Evolutionary conservation across 768 basidiomycete species (phyloP).

Genomic region (Tylopilus rubrobrunneus): DNA sequence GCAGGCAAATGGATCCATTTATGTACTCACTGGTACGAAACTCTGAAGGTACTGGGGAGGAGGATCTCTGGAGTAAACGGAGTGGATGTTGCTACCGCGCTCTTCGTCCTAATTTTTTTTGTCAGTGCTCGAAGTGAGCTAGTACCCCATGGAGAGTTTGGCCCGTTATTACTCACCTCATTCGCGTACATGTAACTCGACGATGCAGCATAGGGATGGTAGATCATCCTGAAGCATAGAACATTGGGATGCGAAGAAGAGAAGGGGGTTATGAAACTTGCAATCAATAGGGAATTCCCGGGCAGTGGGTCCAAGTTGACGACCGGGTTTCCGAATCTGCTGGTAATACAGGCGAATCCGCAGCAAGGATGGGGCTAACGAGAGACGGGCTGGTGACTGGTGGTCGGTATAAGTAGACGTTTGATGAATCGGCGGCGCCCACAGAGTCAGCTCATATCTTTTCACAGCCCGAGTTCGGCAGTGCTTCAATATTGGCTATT

Average conservation of each 20-base stretch:
- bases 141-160: background rate
- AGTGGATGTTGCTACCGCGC: background rate
- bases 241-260: slow-evolving; percentile 14
- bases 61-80: background rate
- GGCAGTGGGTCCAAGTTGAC: background rate
- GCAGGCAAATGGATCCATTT: background rate
- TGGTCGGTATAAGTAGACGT: too few relatives aligned
- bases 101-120: slow-evolving; percentile 12
- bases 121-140: background rate
- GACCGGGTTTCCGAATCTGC: slow-evolving; percentile 3
- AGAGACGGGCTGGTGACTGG: too few relatives aligned
- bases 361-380: background rate
- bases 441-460: too few relatives aligned
- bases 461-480: too few relatives aligned
- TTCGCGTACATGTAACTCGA: slow-evolving; percentile 25
- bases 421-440: too few relatives aligned
- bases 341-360: background rate
- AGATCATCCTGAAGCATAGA: slow-evolving; percentile 24
- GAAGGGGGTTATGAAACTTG: background rate
- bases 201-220: slow-evolving; percentile 28
- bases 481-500: too few relatives aligned
- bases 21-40: slow-evolving; percentile 23
- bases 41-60: slow-evolving; percentile 22
- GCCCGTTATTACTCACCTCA: slow-evolving; percentile 14
- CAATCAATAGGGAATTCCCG: background rate